phyloP scores from a whole-genome alignment of 2,329 filamentous ascomycete genomes.

The Rhytidhysteron rufulum region DNA sequence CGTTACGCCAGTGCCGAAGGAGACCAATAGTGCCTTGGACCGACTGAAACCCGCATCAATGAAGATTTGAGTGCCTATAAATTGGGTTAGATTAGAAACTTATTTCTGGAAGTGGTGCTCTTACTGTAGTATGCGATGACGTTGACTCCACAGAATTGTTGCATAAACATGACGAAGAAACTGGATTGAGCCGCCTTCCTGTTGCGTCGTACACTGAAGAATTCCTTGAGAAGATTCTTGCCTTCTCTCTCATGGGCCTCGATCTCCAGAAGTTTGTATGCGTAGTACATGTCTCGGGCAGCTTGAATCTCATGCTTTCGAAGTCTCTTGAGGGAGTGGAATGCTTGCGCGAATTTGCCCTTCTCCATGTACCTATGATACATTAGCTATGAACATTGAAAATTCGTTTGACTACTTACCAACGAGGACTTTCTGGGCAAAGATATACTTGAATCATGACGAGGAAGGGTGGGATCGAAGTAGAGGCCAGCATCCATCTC shows the following conservation, averaged over 20 bases:
- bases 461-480: slow-evolving; percentile 4
- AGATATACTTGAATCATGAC: slow-evolving; percentile 7
- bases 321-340: too few relatives aligned
- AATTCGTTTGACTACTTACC: too few relatives aligned
- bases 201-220: slow-evolving; percentile 44
- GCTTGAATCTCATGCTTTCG: slow-evolving; percentile 41
- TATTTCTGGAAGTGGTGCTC: too few relatives aligned
- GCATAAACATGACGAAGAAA: slow-evolving; percentile 7
- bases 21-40: slow-evolving; percentile 30
- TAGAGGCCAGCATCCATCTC: slow-evolving; percentile 8
- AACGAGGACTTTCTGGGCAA: slow-evolving; percentile 1
- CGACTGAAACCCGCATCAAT: slow-evolving; percentile 22
- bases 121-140: too few relatives aligned
- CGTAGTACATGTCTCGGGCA: slow-evolving; percentile 43
- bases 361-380: slow-evolving; percentile 45
- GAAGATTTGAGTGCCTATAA: too few relatives aligned
- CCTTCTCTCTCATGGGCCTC: slow-evolving; percentile 22
- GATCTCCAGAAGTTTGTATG: slow-evolving; percentile 17
- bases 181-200: slow-evolving; percentile 36
- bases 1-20: slow-evolving; percentile 35
- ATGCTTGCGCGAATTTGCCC: slow-evolving; percentile 39
- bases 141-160: slow-evolving; percentile 12
- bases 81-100: too few relatives aligned
- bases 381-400: too few relatives aligned
- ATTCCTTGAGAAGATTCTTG: slow-evolving; percentile 37